Percentiles rank a stretch among this genome's conserved stretches.
These are phyloP conservation scores for Physaria fendleri DNA, from an alignment of 345 rosid genomes.

Conservation along the genomic window DNA sequence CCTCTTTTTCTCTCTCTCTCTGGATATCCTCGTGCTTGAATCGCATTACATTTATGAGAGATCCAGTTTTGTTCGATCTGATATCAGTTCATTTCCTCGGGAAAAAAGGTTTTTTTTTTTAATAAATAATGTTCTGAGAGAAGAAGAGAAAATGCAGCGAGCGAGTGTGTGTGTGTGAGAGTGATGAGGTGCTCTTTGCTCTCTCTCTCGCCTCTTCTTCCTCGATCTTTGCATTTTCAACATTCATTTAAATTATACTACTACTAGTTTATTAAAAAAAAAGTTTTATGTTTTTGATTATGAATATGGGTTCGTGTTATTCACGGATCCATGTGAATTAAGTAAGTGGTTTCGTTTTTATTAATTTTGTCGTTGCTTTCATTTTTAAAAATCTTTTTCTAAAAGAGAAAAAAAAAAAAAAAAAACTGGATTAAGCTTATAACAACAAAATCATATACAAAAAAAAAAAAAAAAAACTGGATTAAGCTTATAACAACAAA, in stretches of 20 bases:
- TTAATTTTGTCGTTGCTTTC: background rate
- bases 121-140: background rate
- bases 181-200: constrained; percentile 16
- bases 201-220: constrained; percentile 1
- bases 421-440: constrained; percentile 8
- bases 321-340: constrained; percentile 48
- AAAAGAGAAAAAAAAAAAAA: too few species aligned
- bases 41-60: constrained; percentile 23
- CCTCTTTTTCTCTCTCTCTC: background rate
- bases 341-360: background rate
- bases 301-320: constrained; percentile 48
- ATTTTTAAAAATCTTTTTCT: too few species aligned
- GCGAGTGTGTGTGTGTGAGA: background rate
- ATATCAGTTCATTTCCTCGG: background rate
- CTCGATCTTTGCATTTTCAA: constrained; percentile 21
- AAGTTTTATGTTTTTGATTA: background rate
- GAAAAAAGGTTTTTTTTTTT: background rate
- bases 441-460: constrained; percentile 10
- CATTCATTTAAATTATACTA: constrained; percentile 30
- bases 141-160: constrained; percentile 26
- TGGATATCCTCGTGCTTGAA: constrained; percentile 13
- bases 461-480: too few species aligned
- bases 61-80: background rate
- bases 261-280: too few species aligned
- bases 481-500: too few species aligned